These are phyloP conservation scores for Aspergillus transmontanensis DNA, from an alignment of 2,329 filamentous ascomycete species.

Conservation along the genomic window DNA sequence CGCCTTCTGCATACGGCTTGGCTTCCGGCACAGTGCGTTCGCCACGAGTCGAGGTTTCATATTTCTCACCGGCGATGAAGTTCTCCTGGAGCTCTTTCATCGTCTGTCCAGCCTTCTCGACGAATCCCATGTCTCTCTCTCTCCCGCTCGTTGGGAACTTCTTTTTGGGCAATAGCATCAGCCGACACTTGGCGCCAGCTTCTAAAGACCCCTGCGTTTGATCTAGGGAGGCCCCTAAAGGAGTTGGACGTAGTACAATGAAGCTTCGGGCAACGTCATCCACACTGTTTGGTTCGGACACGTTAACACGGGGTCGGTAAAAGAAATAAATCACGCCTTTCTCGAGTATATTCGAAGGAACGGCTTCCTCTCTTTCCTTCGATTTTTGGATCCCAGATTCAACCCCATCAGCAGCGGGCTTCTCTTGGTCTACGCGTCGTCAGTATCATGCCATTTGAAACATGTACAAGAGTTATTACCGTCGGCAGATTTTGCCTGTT, in stretches of 20 bases:
- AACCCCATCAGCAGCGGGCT: conserved; percentile 18
- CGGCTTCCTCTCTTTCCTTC: conserved; percentile 52
- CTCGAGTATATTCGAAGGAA: conserved; percentile 70
- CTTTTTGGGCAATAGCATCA: conserved; percentile 84
- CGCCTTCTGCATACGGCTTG: conserved; percentile 77
- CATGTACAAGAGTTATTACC: background rate
- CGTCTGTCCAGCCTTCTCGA: conserved; percentile 70
- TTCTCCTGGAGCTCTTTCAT: conserved; percentile 72
- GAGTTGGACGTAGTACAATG: conserved; percentile 76
- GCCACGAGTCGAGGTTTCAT: conserved; percentile 75
- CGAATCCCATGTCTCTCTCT: conserved; percentile 79
- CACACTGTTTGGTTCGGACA: conserved; percentile 69
- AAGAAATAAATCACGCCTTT: conserved; percentile 94
- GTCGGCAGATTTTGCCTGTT: conserved; percentile 6
- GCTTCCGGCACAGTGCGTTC: conserved; percentile 69
- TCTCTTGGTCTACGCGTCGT: conserved; percentile 15
- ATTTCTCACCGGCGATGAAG: conserved; percentile 68
- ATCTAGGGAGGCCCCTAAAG: conserved; percentile 67
- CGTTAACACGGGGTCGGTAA: conserved; percentile 73
- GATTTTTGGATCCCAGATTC: conserved; percentile 53
- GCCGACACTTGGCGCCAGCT: conserved; percentile 64
- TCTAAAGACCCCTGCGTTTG: conserved; percentile 53
- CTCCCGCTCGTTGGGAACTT: conserved; percentile 68
- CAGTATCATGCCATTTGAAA: background rate
- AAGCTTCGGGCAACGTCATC: conserved; percentile 76